Percentiles rank a stretch among this genome's conserved stretches.
Conservation (phyloP, 2,329 filamentous ascomycete genomes). For the Aspergillus fumigatiaffinis region DNA sequence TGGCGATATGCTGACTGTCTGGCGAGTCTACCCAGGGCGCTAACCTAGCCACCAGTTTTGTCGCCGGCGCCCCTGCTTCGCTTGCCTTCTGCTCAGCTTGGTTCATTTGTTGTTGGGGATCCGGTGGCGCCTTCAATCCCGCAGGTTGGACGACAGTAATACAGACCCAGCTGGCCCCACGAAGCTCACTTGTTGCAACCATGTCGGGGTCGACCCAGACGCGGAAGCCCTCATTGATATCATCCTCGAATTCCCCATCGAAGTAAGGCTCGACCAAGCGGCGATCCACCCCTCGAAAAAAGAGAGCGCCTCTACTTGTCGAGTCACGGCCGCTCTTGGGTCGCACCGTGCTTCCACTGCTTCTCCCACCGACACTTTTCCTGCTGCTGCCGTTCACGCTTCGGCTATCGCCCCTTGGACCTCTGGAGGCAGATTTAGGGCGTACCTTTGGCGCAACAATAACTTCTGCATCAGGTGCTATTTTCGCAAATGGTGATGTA, state of each 20-base stretch:
- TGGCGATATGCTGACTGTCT: conserved; percentile 70
- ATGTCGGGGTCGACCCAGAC: conserved; percentile 84
- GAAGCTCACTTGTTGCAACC: conserved; percentile 66
- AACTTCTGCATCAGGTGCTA: conserved; percentile 90
- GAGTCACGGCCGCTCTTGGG: conserved; percentile 59
- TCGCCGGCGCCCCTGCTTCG: conserved; percentile 54
- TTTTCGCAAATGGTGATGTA: conserved; percentile 78
- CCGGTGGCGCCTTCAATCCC: conserved; percentile 66
- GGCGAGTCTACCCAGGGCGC: conserved; percentile 81
- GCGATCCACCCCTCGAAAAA: conserved; percentile 75
- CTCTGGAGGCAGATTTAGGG: conserved; percentile 59
- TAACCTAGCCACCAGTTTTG: conserved; percentile 72
- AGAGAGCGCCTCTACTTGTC: conserved; percentile 52
- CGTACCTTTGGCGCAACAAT: conserved; percentile 94
- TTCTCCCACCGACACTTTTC: conserved; percentile 67
- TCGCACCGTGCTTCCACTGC: conserved; percentile 66
- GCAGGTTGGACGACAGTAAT: conserved; percentile 86
- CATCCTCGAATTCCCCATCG: conserved; percentile 58
- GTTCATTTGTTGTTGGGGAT: conserved; percentile 63
- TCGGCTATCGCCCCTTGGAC: conserved; percentile 64
- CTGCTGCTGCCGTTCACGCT: conserved; percentile 77
- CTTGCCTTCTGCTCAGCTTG: conserved; percentile 62
- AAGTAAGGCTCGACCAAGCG: conserved; percentile 71
- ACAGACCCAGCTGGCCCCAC: conserved; percentile 70
- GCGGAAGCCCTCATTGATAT: conserved; percentile 58